Evolutionary conservation across 2,329 filamentous ascomycete genomes (phyloP), one percentile per base, ranked within the genome.

Genomic region (Neocucurbitaria cava): DNA sequence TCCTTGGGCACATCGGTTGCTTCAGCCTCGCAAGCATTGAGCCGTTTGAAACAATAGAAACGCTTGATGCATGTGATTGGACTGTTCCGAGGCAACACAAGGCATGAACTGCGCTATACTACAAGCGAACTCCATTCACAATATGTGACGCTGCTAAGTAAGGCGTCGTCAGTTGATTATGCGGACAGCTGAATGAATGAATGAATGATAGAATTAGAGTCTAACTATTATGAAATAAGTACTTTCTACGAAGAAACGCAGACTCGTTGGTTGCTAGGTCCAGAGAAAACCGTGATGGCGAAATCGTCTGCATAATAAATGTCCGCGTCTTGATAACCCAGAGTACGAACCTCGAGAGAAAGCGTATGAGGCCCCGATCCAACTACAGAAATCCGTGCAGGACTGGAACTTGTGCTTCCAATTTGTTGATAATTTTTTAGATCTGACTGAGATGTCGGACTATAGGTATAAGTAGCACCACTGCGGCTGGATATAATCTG

Each of bases 11-110:
- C 57, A 36, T 54, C 52, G 54, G 49, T 41, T 59, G 61, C 55
- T 49, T 61, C 59, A 58, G 59, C 50, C 56, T 49, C 47, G 48
- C 39, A 17, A 24, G 45, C 49, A 48, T 48, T 41, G 46, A 43
- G 33, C 53, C 40, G 43, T 38, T 56, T 50, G 49, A 64, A 64
- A 64, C 61, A 51, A 54, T n/a, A n/a, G 59, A 61, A 51, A 26
- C 47, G 49, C 46, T 21, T 48, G 39, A 44, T 46, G 42, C 33
- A 15, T 49, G 33, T 35, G 31, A 56, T 50, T 59, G 54, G 57
- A 15, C 31, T 4, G 21, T 9, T 30, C 18, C 23, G 7, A 23
- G 20, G 39, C 20, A 5, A 20, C 18, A 43, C 15, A 8, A 43
- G n/a, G 13, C 23, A 18, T 24, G n/a, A 31, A 43, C 15, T 21